Conservation (phyloP, 1,284 basidiomycete species). For the Naganishia sp. region DNA sequence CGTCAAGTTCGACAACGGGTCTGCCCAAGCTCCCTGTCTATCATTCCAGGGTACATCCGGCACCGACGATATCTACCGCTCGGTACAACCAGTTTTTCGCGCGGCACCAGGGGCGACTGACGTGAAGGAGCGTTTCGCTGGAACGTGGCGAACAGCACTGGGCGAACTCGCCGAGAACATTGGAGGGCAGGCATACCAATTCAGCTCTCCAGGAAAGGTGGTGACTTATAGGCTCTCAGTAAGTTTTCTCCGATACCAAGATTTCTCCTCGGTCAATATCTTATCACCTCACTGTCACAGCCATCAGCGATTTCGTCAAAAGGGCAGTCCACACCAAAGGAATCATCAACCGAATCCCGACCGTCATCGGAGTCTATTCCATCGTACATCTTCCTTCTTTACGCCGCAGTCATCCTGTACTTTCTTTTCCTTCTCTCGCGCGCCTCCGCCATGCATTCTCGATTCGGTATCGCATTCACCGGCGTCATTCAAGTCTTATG, state of each 20-base stretch:
- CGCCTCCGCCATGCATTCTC: constrained; percentile 84
- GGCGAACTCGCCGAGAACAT: background rate
- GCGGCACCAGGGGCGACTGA: background rate
- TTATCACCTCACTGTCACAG: background rate
- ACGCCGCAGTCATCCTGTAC: constrained; percentile 66
- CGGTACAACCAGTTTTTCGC: constrained; percentile 10
- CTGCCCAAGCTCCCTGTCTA: background rate
- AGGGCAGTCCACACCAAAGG: background rate
- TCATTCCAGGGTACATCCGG: background rate
- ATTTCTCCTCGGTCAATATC: background rate
- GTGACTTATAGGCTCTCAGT: constrained; percentile 8
- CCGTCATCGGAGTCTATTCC: constrained; percentile 47
- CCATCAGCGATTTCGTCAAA: background rate
- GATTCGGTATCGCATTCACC: constrained; percentile 88
- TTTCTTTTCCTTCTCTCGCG: constrained; percentile 65
- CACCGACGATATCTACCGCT: constrained; percentile 6
- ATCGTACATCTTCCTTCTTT: constrained; percentile 75
- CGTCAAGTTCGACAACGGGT: constrained; percentile 3
- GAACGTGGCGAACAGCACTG: constrained; percentile 4
- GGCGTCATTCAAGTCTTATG: constrained; percentile 86
- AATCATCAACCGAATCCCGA: background rate
- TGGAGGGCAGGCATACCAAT: constrained; percentile 15
- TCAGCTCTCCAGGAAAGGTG: background rate
- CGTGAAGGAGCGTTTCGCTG: constrained; percentile 2
- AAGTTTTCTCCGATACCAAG: background rate